Evolutionary conservation across 352 stramenopile genomes (phyloP), one percentile per base, ranked within the genome.

Genomic region (Phytophthora cactorum): DNA sequence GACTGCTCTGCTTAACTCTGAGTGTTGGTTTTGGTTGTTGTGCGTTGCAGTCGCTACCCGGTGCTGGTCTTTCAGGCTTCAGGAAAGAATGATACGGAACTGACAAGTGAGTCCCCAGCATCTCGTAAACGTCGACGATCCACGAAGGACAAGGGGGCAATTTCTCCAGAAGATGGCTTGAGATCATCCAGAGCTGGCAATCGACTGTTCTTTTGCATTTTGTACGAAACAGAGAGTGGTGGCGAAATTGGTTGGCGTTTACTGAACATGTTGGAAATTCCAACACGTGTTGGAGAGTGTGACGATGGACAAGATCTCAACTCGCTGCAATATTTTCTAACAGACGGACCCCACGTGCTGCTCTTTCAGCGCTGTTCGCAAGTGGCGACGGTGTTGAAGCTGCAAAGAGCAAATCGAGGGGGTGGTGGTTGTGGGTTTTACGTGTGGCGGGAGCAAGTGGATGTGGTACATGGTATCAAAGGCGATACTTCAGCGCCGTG

Each of bases 341-440:
- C 53, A 4, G 73, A 86, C 29, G 80, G 80, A 44, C 80, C 80
- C 1, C 49, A 73, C 31, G 54, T 74, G 11, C n/a, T 85, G 14
- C 54, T 85, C 7, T 75, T 78, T 61, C 29, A 75, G 7, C 41
- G 41, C 32, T 47, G 25, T 8, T 68, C 41, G 17, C 56, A 72
- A 59, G 39, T 47, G 22, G 51, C 52, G 15, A 77, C 45, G 28
- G 17, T 77, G 41, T 59, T 79, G 49, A 77, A 59, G 27, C 59
- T 81, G 5, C 52, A 60, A 52, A 57, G 54, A 70, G 7, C 14
- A 22, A 68, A 14, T 8, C 57, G 38, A 27, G 54, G 31, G 14
- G 11, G 17, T 38, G 9, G 38, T 12, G 28, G 11, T 34, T 14
- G 43, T 34, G 59, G 34, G 29, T 86, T 86, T 59, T 51, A 62